Conservation (phyloP, 202 grass and related monocot species). For the Eragrostis tef region DNA sequence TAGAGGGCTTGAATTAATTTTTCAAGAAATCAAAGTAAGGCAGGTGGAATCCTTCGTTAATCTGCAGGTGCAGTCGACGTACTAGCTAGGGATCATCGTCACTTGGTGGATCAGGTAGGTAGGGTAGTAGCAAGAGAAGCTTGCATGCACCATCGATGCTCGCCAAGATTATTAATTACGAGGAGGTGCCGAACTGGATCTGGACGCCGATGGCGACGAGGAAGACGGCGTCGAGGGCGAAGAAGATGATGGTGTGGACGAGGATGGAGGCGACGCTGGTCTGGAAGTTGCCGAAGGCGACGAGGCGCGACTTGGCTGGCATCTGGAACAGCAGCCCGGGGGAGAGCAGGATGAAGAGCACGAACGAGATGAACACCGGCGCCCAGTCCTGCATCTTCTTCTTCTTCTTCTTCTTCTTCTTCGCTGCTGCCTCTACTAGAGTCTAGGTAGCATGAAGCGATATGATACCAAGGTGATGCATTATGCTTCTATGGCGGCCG, state of each 20-base stretch:
- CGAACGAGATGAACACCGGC: constrained; percentile 56
- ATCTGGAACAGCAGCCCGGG: constrained; percentile 66
- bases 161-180: too few relatives aligned
- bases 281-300: constrained; percentile 62
- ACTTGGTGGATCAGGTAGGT: too few relatives aligned
- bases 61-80: too few relatives aligned
- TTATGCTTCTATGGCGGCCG: too few relatives aligned
- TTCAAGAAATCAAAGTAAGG: too few relatives aligned
- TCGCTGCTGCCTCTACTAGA: background rate
- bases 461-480: too few relatives aligned
- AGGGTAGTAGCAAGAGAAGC: too few relatives aligned
- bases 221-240: constrained; percentile 52
- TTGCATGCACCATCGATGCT: too few relatives aligned
- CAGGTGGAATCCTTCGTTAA: too few relatives aligned
- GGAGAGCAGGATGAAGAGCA: constrained; percentile 64
- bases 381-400: constrained; percentile 66
- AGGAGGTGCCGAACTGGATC: constrained; percentile 44
- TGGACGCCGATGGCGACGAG: constrained; percentile 60
- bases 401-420: background rate
- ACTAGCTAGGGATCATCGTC: too few relatives aligned
- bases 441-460: too few relatives aligned
- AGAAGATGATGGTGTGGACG: constrained; percentile 61
- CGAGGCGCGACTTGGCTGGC: constrained; percentile 44
- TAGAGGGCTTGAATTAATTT: too few relatives aligned
- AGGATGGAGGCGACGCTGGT: constrained; percentile 57